A percentile compares a stretch with the other conserved stretches of the same genome.
Evolutionary conservation across 148 eudicot genomes (phyloP).

Genomic region (Gaultheria prostrata): DNA sequence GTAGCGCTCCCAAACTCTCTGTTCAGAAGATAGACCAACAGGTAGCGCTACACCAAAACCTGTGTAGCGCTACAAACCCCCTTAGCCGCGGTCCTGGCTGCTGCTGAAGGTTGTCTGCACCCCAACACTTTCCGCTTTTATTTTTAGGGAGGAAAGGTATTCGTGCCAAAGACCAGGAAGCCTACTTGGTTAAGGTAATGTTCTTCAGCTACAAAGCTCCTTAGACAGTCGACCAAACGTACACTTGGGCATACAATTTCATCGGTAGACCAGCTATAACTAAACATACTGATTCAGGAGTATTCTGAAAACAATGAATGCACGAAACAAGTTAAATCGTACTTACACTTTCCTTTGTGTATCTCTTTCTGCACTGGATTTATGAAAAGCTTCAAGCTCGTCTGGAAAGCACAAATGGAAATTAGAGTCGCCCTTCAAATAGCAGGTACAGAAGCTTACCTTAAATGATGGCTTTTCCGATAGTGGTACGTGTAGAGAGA

Average conservation of each 20-base stretch:
- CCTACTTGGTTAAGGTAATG: slow-evolving; percentile 93
- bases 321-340: neutral
- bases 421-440: slow-evolving; percentile 8
- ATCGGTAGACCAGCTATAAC: slow-evolving; percentile 48
- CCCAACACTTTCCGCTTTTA: neutral
- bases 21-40: no score
- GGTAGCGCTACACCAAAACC: no score
- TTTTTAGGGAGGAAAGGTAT: neutral
- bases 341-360: slow-evolving; percentile 74
- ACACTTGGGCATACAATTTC: slow-evolving; percentile 59
- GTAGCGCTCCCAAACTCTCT: no score
- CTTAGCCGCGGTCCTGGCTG: no score
- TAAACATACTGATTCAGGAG: slow-evolving; percentile 11
- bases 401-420: slow-evolving; percentile 34
- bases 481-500: no score
- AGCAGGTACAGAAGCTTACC: slow-evolving; percentile 15
- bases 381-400: slow-evolving; percentile 63
- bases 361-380: slow-evolving; percentile 51
- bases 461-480: no score
- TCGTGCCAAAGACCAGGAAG: slow-evolving; percentile 14
- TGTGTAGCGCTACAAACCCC: no score
- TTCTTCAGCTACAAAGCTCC: slow-evolving; percentile 24
- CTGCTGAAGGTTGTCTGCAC: no score
- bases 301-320: slow-evolving; percentile 14
- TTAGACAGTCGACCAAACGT: neutral